Evolutionary conservation across 2,329 filamentous ascomycete species (phyloP).

Genomic region (Calonectria pteridis): DNA sequence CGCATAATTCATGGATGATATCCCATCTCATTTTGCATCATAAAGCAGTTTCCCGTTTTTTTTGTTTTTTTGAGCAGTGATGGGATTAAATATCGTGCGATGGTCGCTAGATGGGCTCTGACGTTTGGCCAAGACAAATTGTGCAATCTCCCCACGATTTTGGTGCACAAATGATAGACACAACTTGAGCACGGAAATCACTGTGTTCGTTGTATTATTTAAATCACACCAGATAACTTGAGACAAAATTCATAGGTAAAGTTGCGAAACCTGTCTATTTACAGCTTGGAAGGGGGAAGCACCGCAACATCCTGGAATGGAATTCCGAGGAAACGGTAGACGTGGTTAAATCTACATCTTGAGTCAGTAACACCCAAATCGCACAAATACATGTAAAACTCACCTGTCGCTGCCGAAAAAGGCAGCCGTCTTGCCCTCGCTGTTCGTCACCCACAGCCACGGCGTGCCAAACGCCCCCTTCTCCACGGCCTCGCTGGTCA

Average conservation of each 20-base stretch:
- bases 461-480: slow-evolving; percentile 81
- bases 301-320: slow-evolving; percentile 66
- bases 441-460: slow-evolving; percentile 78
- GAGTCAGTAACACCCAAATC: not conserved
- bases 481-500: slow-evolving; percentile 72
- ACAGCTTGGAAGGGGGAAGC: slow-evolving; percentile 53
- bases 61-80: not conserved
- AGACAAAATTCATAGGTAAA: not conserved
- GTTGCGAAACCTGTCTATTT: not conserved
- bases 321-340: slow-evolving; percentile 75
- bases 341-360: slow-evolving; percentile 70
- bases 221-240: not conserved
- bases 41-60: not conserved
- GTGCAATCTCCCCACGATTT: not conserved
- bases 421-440: slow-evolving; percentile 69
- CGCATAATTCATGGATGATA: slow-evolving; percentile 36
- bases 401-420: slow-evolving; percentile 83
- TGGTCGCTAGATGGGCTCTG: not conserved
- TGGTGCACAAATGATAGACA: too few relatives aligned
- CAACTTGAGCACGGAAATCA: not conserved
- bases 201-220: not conserved
- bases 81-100: not conserved
- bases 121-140: not conserved
- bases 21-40: slow-evolving; percentile 30
- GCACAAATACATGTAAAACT: slow-evolving; percentile 15